Evolutionary conservation across 2,329 filamentous ascomycete species (phyloP).

Genomic region (Pleurostoma richardsiae): DNA sequence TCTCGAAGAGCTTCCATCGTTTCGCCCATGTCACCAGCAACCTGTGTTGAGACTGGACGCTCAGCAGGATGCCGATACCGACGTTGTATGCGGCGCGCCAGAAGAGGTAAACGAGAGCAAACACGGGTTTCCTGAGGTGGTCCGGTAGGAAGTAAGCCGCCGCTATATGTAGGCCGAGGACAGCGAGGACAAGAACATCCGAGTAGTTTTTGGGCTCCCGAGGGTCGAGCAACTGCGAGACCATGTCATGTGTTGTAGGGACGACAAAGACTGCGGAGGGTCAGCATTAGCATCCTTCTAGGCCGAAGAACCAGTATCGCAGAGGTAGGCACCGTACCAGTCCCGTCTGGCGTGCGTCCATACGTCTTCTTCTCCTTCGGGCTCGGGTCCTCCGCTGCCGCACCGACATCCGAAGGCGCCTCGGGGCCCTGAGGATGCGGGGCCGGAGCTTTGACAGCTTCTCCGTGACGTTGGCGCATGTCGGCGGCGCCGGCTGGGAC

Average conservation of each 20-base stretch:
- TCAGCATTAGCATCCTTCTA: constrained; percentile 5
- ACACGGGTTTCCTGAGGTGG: constrained; percentile 66
- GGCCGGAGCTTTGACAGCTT: not conserved
- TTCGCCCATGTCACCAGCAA: constrained; percentile 83
- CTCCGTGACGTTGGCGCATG: constrained; percentile 10
- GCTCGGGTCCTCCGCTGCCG: not conserved
- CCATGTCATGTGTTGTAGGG: constrained; percentile 97
- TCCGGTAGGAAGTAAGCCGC: constrained; percentile 69
- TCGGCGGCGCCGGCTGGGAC: constrained; percentile 19
- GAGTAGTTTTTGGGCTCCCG: constrained; percentile 93
- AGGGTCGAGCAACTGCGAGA: constrained; percentile 91
- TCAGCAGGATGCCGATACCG: constrained; percentile 85
- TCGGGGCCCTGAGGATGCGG: too few species aligned
- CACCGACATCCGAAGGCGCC: too few species aligned
- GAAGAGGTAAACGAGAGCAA: constrained; percentile 81
- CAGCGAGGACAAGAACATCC: constrained; percentile 72
- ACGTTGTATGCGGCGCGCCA: constrained; percentile 92
- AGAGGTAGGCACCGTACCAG: constrained; percentile 47
- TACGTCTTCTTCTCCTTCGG: constrained; percentile 66
- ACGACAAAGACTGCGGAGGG: constrained; percentile 76
- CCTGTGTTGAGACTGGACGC: constrained; percentile 84
- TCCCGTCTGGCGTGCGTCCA: constrained; percentile 86
- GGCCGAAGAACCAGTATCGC: not conserved
- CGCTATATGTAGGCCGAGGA: constrained; percentile 71
- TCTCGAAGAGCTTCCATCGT: constrained; percentile 80